Conservation (phyloP, 1,284 basidiomycete genomes). For the Sphagnurus paluster region DNA sequence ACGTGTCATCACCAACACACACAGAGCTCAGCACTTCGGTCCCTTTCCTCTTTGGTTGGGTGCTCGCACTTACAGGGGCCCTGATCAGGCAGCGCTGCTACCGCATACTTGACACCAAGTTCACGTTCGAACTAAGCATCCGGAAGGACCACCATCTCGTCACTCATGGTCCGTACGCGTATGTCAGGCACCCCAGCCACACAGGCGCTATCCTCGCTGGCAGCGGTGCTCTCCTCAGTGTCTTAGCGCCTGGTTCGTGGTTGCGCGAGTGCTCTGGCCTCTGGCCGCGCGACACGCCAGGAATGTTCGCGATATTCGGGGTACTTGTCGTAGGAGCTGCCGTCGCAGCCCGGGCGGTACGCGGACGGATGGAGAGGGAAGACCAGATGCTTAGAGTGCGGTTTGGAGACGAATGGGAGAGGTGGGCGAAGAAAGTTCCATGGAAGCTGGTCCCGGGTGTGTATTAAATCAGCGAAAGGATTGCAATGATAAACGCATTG, state of each 20-base stretch:
- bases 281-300: neutral
- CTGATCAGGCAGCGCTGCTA: slow-evolving; percentile 24
- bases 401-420: slow-evolving; percentile 21
- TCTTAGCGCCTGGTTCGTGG: slow-evolving; percentile 18
- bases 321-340: neutral
- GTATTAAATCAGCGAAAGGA: neutral
- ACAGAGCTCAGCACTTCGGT: neutral
- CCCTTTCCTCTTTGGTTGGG: slow-evolving; percentile 15
- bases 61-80: slow-evolving; percentile 16
- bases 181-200: slow-evolving; percentile 29
- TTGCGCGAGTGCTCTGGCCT: slow-evolving; percentile 16
- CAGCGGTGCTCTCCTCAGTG: slow-evolving; percentile 12
- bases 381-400: slow-evolving; percentile 15
- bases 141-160: slow-evolving; percentile 24
- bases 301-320: neutral
- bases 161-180: slow-evolving; percentile 24
- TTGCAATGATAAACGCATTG: neutral
- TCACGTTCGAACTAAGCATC: slow-evolving; percentile 28
- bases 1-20: neutral
- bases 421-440: slow-evolving; percentile 10
- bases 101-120: slow-evolving; percentile 19
- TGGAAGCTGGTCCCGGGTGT: slow-evolving; percentile 11
- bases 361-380: slow-evolving; percentile 15
- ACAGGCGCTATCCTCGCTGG: slow-evolving; percentile 17
- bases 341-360: neutral